Evolutionary conservation across 2,329 filamentous ascomycete genomes (phyloP).

Genomic region (Neonectria faginata): DNA sequence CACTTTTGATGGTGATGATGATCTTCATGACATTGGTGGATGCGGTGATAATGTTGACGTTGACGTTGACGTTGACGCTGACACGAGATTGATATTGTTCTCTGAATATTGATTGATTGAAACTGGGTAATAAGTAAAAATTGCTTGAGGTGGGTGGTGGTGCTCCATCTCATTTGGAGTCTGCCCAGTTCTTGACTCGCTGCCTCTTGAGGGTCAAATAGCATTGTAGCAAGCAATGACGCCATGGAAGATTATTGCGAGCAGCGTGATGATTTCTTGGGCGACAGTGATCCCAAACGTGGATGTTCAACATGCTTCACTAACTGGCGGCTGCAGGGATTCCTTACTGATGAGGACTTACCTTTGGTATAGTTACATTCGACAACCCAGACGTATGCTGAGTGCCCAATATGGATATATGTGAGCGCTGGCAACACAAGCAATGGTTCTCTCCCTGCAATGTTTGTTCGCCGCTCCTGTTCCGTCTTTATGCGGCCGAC

Average conservation of each 20-base stretch:
- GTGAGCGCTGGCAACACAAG: slow-evolving; percentile 1
- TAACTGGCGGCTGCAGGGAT: too few species aligned
- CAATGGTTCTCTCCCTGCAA: not conserved
- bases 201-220: not conserved
- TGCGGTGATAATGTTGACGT: too few species aligned
- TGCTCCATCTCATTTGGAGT: too few species aligned
- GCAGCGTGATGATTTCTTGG: not conserved
- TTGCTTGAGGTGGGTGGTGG: not conserved
- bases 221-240: not conserved
- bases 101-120: not conserved
- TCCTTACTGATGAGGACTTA: too few species aligned
- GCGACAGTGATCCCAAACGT: not conserved
- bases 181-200: not conserved
- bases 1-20: not conserved
- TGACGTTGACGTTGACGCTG: too few species aligned
- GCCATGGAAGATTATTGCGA: not conserved
- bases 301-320: too few species aligned
- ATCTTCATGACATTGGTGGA: too few species aligned
- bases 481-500: slow-evolving; percentile 2
- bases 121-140: not conserved
- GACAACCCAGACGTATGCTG: not conserved
- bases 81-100: not conserved
- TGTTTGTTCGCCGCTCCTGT: slow-evolving; percentile 9
- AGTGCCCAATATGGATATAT: not conserved
- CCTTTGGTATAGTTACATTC: too few species aligned